Evolutionary conservation across 352 stramenopile species (phyloP), one percentile per base, ranked within the genome.

Genomic region (Globisporangium irregulare): DNA sequence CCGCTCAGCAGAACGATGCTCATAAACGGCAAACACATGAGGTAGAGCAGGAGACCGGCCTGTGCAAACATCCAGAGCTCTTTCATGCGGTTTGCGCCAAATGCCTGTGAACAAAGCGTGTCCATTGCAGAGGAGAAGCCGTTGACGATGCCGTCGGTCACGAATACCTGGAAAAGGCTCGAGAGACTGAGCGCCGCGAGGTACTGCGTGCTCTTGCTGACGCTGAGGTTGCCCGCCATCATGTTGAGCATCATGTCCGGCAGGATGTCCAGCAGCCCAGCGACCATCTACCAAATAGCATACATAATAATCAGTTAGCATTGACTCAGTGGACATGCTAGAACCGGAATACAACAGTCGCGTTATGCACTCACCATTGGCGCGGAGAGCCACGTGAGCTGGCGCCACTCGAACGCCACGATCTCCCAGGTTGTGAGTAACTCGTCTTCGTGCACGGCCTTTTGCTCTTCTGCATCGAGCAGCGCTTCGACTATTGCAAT

Each of bases 51-150:
- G 3, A 82, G 24, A 1, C 70, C 78, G 0, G 80, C 75, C 58
- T 89, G 80, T 0, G 63, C 70, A 34, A 77, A 82, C 6, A 87
- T 27, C 50, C 80, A 83, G n/a, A 87, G 38, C 64, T 89, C 76
- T 2, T 59, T 46, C 7, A 64, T 61, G 27, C 75, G 72, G 12
- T 76, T 73, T 2, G 62, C 76, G 5, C 79, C 78, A 29, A 71
- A 77, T 4, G 73, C 70, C 48, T 89, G 78, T 12, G 75, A 75
- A 36, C 73, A 81, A 20, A 82, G 54, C 20, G 76, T 86, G 57
- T 82, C 73, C 34, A 85, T 58, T 0, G 71, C 73, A 7, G 66
- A 69, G 2, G 66, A 68, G 9, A 76, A 64, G 6, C 77, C 78
- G 53, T 73, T 68, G 4, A 73, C 29, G 10, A 82, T 46, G 9